Evolutionary conservation across 2,329 filamentous ascomycete species (phyloP).

Genomic region (Colletotrichum gloeosporioides): DNA sequence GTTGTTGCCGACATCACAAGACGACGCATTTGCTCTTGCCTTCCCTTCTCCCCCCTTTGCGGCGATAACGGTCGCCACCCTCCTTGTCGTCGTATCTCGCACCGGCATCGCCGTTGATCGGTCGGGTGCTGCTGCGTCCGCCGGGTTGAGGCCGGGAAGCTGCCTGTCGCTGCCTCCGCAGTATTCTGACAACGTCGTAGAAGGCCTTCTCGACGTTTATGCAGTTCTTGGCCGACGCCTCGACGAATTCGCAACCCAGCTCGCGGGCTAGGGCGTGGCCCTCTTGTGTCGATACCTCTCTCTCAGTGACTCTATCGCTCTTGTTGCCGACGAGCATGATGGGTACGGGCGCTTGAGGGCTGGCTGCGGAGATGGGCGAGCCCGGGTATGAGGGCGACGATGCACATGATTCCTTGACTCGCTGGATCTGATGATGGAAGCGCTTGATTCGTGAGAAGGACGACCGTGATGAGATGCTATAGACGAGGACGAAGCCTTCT

Average conservation of each 20-base stretch:
- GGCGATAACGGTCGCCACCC: conserved; percentile 20
- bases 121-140: conserved; percentile 19
- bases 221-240: conserved; percentile 96
- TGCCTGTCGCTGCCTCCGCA: conserved; percentile 80
- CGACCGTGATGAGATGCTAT: conserved; percentile 96
- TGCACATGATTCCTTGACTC: conserved; percentile 90
- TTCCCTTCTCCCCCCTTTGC: conserved; percentile 19
- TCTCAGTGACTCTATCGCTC: conserved; percentile 93
- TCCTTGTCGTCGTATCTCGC: conserved; percentile 21
- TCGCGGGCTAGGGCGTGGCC: conserved; percentile 90
- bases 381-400: conserved; percentile 79
- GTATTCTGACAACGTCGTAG: conserved; percentile 92
- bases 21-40: conserved; percentile 25
- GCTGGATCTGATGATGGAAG: conserved; percentile 95
- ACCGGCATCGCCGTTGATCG: conserved; percentile 17
- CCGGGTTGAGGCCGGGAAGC: conserved; percentile 41
- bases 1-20: conserved; percentile 11
- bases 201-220: conserved; percentile 99
- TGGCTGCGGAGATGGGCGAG: conserved; percentile 69
- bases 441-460: conserved; percentile 94
- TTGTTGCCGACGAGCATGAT: conserved; percentile 87
- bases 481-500: conserved; percentile 96
- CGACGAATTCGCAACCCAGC: conserved; percentile 93
- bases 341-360: conserved; percentile 74
- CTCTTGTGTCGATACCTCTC: conserved; percentile 96